phyloP scores from a whole-genome alignment of 345 rosid species.

The Isatis tinctoria region DNA sequence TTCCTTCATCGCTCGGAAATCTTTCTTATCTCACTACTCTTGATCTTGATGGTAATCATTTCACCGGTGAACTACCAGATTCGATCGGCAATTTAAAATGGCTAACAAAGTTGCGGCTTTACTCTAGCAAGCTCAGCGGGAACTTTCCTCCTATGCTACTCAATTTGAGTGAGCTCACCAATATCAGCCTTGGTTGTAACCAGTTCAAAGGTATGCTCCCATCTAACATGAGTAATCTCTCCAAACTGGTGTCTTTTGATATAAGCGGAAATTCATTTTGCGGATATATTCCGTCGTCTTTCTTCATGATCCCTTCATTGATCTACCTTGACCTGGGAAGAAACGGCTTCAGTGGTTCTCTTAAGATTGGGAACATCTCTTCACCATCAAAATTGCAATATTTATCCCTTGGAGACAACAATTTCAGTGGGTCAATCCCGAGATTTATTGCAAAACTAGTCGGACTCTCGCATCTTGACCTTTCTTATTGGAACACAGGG shows the following conservation, averaged over 20 bases:
- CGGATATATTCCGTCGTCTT: neutral
- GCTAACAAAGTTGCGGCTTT: neutral
- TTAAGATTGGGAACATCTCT: slow-evolving; percentile 7
- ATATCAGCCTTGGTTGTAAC: neutral
- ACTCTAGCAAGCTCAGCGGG: neutral
- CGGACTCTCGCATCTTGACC: neutral
- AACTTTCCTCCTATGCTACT: neutral
- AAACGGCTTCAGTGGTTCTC: neutral
- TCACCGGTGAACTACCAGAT: slow-evolving; percentile 25
- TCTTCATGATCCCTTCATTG: slow-evolving; percentile 16
- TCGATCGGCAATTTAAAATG: neutral
- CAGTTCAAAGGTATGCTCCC: slow-evolving; percentile 14
- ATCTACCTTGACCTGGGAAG: rapidly evolving
- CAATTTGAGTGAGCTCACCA: neutral
- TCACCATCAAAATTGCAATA: neutral
- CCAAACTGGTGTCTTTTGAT: neutral
- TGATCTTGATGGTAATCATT: slow-evolving; percentile 25
- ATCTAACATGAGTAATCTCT: slow-evolving; percentile 11
- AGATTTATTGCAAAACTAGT: slow-evolving; percentile 9
- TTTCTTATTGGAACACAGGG: neutral
- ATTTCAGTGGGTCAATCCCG: slow-evolving; percentile 28
- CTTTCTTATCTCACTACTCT: slow-evolving; percentile 23
- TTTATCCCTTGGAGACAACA: slow-evolving; percentile 17
- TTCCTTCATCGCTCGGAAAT: slow-evolving; percentile 9
- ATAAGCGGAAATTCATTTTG: neutral